These are phyloP conservation scores for Claviceps sp. DNA, from an alignment of 2,329 filamentous ascomycete genomes.

Conservation along the genomic window DNA sequence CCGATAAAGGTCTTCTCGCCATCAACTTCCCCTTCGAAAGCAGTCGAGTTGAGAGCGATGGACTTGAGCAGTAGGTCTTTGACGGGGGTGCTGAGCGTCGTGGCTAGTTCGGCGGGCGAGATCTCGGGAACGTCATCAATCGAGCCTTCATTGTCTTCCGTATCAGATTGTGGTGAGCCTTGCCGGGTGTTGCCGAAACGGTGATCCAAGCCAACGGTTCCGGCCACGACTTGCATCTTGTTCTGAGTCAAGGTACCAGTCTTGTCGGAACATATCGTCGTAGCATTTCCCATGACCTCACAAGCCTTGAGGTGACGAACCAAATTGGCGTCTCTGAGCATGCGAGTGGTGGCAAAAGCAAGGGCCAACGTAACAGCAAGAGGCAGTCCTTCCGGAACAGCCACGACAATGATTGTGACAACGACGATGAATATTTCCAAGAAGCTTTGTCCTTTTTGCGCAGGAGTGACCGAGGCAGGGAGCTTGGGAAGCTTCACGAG, in stretches of 20 bases:
- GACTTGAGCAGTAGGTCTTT: slow-evolving; percentile 45
- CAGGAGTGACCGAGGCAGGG: slow-evolving; percentile 37
- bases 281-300: slow-evolving; percentile 72
- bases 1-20: slow-evolving; percentile 55
- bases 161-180: slow-evolving; percentile 11
- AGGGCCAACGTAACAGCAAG: slow-evolving; percentile 66
- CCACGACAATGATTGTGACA: slow-evolving; percentile 68
- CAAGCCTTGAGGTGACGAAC: slow-evolving; percentile 66
- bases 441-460: slow-evolving; percentile 66
- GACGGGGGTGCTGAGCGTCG: slow-evolving; percentile 30
- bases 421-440: slow-evolving; percentile 66
- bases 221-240: slow-evolving; percentile 54
- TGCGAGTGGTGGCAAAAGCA: slow-evolving; percentile 63
- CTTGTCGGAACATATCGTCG: slow-evolving; percentile 56
- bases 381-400: slow-evolving; percentile 64
- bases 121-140: slow-evolving; percentile 23
- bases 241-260: slow-evolving; percentile 56
- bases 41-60: slow-evolving; percentile 55
- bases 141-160: slow-evolving; percentile 12
- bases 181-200: slow-evolving; percentile 35
- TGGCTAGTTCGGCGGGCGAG: slow-evolving; percentile 31
- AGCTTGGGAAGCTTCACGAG: slow-evolving; percentile 49
- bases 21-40: slow-evolving; percentile 62
- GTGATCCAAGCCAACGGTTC: slow-evolving; percentile 41
- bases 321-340: slow-evolving; percentile 66